Evolutionary conservation across 257 asterid species (phyloP).

Genomic region (Coffea eugenioides): DNA sequence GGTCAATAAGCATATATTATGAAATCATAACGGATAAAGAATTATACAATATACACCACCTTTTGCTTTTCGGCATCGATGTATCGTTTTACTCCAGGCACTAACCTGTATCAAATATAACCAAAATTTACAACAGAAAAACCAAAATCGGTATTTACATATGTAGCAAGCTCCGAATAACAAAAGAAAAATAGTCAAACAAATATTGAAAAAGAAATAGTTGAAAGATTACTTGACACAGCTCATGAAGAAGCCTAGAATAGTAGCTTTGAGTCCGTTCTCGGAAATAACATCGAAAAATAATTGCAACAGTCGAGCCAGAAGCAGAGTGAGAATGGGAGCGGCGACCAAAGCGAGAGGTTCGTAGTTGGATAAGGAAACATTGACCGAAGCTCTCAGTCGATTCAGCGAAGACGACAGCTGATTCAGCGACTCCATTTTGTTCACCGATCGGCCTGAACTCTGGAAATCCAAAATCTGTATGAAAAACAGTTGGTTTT

Average conservation of each 20-base stretch:
- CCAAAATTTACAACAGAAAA: background rate
- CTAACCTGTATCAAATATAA: slow-evolving; percentile 45
- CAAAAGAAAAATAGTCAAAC: background rate
- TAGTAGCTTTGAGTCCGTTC: slow-evolving; percentile 63
- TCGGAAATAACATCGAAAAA: slow-evolving; percentile 44
- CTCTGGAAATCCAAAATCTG: background rate
- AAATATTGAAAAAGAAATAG: background rate
- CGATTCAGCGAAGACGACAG: slow-evolving; percentile 35
- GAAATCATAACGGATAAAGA: background rate
- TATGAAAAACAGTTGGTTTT: background rate
- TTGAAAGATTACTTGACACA: slow-evolving; percentile 53
- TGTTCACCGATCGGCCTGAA: slow-evolving; percentile 14
- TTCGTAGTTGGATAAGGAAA: slow-evolving; percentile 55
- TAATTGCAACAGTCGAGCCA: slow-evolving; percentile 52
- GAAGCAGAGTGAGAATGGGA: slow-evolving; percentile 52
- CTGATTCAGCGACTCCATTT: slow-evolving; percentile 47
- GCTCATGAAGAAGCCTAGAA: slow-evolving; percentile 49
- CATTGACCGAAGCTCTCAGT: slow-evolving; percentile 59
- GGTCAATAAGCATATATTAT: too few species aligned
- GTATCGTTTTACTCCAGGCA: slow-evolving; percentile 76
- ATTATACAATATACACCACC: slow-evolving; percentile 31
- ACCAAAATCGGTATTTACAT: background rate
- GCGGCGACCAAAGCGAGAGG: slow-evolving; percentile 54
- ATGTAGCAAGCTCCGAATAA: background rate
- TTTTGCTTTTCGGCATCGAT: slow-evolving; percentile 83